These are phyloP conservation scores for Rubus idaeus DNA, from an alignment of 306 rosid genomes.

Conservation along the genomic window DNA sequence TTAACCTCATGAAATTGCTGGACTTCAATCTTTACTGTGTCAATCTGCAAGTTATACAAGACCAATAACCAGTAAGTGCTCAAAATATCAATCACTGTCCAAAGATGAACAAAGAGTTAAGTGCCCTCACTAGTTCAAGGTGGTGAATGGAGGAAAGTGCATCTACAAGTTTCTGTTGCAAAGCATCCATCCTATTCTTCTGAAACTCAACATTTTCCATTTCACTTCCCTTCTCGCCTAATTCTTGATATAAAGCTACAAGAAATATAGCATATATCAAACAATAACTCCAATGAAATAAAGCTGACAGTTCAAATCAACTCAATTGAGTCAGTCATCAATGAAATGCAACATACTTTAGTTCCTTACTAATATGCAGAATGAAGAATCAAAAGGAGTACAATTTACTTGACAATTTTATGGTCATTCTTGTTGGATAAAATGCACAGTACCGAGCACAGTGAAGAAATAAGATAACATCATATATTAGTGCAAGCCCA, in stretches of 20 bases:
- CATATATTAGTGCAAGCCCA: background rate
- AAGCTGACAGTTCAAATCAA: background rate
- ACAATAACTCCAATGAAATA: background rate
- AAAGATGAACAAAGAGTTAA: conserved; percentile 4
- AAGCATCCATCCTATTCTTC: conserved; percentile 57
- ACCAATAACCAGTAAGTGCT: conserved; percentile 17
- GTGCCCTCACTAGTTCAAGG: conserved; percentile 70
- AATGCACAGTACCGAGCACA: background rate
- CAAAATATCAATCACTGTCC: background rate
- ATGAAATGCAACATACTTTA: background rate
- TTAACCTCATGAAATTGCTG: conserved; percentile 52
- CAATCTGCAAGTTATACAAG: conserved; percentile 51
- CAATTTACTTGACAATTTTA: background rate
- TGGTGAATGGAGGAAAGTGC: conserved; percentile 84
- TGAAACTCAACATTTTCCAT: conserved; percentile 88
- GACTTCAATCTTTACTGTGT: conserved; percentile 53
- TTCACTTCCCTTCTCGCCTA: conserved; percentile 88
- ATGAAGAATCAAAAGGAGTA: background rate
- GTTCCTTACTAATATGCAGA: background rate
- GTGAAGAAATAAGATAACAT: conserved; percentile 5
- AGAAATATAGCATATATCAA: conserved; percentile 18
- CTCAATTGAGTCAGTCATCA: background rate
- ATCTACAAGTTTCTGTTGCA: conserved; percentile 73
- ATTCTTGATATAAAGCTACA: conserved; percentile 79
- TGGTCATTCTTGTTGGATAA: background rate